Evolutionary conservation across 2,329 filamentous ascomycete species (phyloP).

Genomic region (Hypocrella siamensis): DNA sequence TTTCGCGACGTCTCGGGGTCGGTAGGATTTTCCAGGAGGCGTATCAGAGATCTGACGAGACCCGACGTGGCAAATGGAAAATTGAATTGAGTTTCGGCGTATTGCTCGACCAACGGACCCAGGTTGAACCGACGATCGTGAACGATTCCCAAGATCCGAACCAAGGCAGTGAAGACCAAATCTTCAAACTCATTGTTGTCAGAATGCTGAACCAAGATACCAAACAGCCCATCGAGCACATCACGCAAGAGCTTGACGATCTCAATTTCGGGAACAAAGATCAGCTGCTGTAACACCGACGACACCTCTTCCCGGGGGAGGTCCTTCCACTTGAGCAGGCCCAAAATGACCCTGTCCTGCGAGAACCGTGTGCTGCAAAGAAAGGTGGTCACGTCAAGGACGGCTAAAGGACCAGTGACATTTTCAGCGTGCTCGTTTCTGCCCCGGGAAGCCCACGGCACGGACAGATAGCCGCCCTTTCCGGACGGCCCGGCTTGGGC

Average conservation of each 20-base stretch:
- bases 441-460: constrained; percentile 62
- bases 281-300: constrained; percentile 61
- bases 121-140: constrained; percentile 90
- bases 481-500: constrained; percentile 45
- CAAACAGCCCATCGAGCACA: constrained; percentile 82
- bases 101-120: constrained; percentile 78
- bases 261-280: constrained; percentile 93
- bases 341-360: constrained; percentile 74
- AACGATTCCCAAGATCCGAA: constrained; percentile 81
- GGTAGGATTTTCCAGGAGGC: constrained; percentile 66
- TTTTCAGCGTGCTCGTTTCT: constrained; percentile 56
- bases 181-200: constrained; percentile 88
- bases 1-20: constrained; percentile 74
- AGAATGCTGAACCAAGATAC: constrained; percentile 79
- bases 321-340: constrained; percentile 76
- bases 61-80: constrained; percentile 87
- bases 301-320: constrained; percentile 56
- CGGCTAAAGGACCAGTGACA: constrained; percentile 64
- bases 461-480: constrained; percentile 71
- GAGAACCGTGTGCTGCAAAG: constrained; percentile 92
- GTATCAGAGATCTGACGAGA: constrained; percentile 71
- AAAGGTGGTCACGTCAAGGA: constrained; percentile 66
- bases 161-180: constrained; percentile 76
- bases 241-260: constrained; percentile 86
- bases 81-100: constrained; percentile 77